Percentiles rank a stretch among this genome's conserved stretches.
phyloP scores from a whole-genome alignment of 768 basidiomycete genomes.

The Mycena vulgaris region DNA sequence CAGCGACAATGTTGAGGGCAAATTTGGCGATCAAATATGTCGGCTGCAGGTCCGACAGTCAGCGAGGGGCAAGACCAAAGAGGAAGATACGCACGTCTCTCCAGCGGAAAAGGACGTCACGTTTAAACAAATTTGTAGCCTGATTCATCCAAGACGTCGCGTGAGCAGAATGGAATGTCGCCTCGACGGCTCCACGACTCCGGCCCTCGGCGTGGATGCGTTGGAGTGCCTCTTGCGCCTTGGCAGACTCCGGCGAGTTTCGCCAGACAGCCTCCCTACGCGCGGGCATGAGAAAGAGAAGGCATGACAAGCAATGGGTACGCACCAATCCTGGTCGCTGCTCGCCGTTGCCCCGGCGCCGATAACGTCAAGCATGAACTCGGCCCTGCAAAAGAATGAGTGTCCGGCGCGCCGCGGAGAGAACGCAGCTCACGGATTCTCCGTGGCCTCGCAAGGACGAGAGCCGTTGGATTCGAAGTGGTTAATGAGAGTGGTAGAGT shows the following conservation, averaged over 20 bases:
- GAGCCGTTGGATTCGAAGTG: conserved; percentile 86
- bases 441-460: conserved; percentile 70
- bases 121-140: conserved; percentile 57
- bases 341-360: conserved; percentile 80
- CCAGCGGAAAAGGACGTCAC: conserved; percentile 66
- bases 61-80: neutral
- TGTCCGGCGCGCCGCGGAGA: neutral
- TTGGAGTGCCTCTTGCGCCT: conserved; percentile 57
- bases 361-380: conserved; percentile 80
- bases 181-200: conserved; percentile 54
- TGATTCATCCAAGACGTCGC: conserved; percentile 71
- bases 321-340: conserved; percentile 69
- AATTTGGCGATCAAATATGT: conserved; percentile 75
- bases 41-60: conserved; percentile 45
- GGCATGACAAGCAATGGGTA: neutral
- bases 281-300: neutral
- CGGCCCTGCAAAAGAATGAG: conserved; percentile 57
- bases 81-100: conserved; percentile 49
- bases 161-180: conserved; percentile 59
- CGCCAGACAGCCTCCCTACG: conserved; percentile 66
- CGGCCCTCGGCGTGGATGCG: conserved; percentile 65
- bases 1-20: conserved; percentile 65
- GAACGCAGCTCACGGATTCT: conserved; percentile 77
- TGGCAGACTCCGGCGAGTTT: conserved; percentile 61
- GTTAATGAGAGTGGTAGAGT: conserved; percentile 73